These are phyloP conservation scores for Ganoderma lingzhi DNA, from an alignment of 1,284 basidiomycete genomes.

Conservation along the genomic window DNA sequence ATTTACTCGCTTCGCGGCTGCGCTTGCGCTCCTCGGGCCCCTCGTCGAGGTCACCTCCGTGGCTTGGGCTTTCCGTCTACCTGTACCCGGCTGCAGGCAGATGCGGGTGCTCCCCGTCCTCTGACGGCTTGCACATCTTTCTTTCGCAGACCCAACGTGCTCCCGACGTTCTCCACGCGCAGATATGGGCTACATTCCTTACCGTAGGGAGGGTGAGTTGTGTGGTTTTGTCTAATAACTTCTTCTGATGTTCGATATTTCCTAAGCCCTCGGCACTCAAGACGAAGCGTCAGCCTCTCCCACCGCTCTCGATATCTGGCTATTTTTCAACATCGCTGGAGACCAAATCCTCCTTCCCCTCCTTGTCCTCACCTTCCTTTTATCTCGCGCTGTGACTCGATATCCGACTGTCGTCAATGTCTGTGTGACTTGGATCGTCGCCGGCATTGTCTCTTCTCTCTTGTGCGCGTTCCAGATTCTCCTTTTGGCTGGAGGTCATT, in stretches of 20 bases:
- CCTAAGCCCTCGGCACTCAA: conserved; percentile 31
- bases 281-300: conserved; percentile 29
- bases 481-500: not conserved
- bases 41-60: not conserved
- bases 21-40: conserved; percentile 9
- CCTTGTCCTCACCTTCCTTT: conserved; percentile 54
- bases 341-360: conserved; percentile 58
- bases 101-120: conserved; percentile 21
- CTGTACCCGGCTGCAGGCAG: conserved; percentile 28
- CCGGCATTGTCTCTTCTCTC: conserved; percentile 47
- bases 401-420: conserved; percentile 61
- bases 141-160: not conserved
- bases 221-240: not conserved
- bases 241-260: not conserved
- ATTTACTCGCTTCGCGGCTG: conserved; percentile 21
- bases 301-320: conserved; percentile 44
- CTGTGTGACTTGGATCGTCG: conserved; percentile 55
- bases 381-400: conserved; percentile 50
- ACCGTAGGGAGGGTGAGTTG: conserved; percentile 21
- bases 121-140: conserved; percentile 1
- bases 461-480: conserved; percentile 40
- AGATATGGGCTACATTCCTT: conserved; percentile 3
- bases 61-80: conserved; percentile 24
- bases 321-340: conserved; percentile 56
- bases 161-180: not conserved